Evolutionary conservation across 1,139 yeast genomes (phyloP).

Genomic region (Protomyces arabidopsidicola): DNA sequence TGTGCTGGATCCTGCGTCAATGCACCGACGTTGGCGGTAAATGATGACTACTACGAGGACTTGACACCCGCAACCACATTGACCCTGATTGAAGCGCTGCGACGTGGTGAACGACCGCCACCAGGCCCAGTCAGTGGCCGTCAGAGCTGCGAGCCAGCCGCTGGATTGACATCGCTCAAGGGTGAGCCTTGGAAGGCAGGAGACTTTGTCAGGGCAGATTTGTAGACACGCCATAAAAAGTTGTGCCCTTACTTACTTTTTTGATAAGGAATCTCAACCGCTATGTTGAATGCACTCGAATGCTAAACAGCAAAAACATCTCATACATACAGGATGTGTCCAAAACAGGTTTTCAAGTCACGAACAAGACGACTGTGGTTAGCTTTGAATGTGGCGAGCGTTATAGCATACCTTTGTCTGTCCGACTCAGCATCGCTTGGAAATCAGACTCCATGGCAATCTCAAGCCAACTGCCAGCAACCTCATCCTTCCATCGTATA

Average conservation of each 20-base stretch:
- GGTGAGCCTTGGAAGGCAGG: conserved; percentile 27
- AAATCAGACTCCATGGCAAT: conserved; percentile 38
- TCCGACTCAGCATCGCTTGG: conserved; percentile 37
- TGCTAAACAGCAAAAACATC: too few relatives aligned
- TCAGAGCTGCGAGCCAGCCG: conserved; percentile 64
- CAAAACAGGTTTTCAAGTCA: background rate
- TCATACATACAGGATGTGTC: too few relatives aligned
- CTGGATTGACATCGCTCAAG: conserved; percentile 20
- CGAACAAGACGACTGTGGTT: background rate
- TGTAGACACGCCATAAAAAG: background rate
- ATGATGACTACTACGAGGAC: conserved; percentile 81
- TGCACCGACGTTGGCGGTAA: conserved; percentile 82
- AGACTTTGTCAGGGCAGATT: conserved; percentile 26
- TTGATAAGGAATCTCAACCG: too few relatives aligned
- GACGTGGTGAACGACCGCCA: conserved; percentile 56
- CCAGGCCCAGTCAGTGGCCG: conserved; percentile 71
- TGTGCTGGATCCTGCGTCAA: conserved; percentile 91
- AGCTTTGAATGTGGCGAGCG: conserved; percentile 33
- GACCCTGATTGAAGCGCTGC: conserved; percentile 58
- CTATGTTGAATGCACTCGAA: too few relatives aligned
- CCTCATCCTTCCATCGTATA: conserved; percentile 38
- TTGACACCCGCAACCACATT: conserved; percentile 65
- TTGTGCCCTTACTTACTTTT: background rate
- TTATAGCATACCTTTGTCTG: conserved; percentile 40
- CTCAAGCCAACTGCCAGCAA: conserved; percentile 37